phyloP scores from a whole-genome alignment of 164 flowering plant genomes.

The Piper longum region DNA sequence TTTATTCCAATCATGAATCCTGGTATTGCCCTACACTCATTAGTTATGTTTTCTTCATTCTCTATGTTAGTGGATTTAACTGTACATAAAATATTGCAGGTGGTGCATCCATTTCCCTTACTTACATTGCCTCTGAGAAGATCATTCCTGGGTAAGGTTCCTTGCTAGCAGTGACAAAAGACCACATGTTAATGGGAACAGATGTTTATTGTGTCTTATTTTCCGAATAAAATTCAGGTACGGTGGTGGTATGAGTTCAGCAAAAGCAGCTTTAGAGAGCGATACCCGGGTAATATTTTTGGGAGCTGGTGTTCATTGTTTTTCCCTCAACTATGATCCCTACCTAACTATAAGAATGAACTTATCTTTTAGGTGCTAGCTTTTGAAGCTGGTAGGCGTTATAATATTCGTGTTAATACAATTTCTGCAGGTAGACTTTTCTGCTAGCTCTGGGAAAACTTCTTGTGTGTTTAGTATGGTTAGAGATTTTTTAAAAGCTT shows the following conservation, averaged over 20 bases:
- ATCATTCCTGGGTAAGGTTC: conserved; percentile 78
- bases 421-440: conserved; percentile 73
- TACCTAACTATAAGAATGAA: not conserved
- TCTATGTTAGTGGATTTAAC: not conserved
- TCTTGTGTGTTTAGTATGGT: not conserved
- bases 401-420: conserved; percentile 72
- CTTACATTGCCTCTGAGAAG: conserved; percentile 92
- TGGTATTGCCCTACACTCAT: conserved; percentile 28
- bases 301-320: not conserved
- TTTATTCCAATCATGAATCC: conserved; percentile 93
- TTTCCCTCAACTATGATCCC: not conserved
- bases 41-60: not conserved
- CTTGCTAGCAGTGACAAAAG: not conserved
- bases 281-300: conserved; percentile 47
- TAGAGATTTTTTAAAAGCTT: not conserved
- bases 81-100: conserved; percentile 31
- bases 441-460: not conserved
- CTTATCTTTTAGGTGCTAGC: conserved; percentile 63
- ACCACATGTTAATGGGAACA: not conserved
- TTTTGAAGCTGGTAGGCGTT: conserved; percentile 92
- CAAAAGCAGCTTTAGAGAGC: conserved; percentile 96
- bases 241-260: conserved; percentile 99
- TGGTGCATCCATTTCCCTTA: conserved; percentile 86
- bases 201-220: no score
- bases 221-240: conserved; percentile 30